These are phyloP conservation scores for Escovopsis weberi DNA, from an alignment of 2,329 filamentous ascomycete species.

Conservation along the genomic window DNA sequence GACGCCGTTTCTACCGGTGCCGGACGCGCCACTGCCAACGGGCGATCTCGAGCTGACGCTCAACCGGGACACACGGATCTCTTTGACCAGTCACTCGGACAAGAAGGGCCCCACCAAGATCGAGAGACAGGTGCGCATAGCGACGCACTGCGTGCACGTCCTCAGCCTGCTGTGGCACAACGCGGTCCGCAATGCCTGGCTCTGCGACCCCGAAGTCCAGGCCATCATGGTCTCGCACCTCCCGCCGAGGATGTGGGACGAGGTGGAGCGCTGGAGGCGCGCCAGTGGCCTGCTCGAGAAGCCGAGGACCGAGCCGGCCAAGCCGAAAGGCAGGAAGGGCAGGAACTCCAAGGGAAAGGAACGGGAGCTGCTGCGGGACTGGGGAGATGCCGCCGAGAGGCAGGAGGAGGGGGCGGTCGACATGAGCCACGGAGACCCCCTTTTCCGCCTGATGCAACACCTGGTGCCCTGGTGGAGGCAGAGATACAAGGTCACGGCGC, in stretches of 20 bases:
- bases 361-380: conserved; percentile 34
- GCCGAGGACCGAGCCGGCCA: conserved; percentile 10
- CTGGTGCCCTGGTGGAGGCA: conserved; percentile 83
- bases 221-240: conserved; percentile 62
- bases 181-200: conserved; percentile 67
- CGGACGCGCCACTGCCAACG: conserved; percentile 33
- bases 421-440: conserved; percentile 68
- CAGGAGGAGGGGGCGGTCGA: conserved; percentile 59
- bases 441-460: conserved; percentile 60
- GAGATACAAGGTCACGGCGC: conserved; percentile 60
- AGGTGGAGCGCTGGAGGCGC: conserved; percentile 58
- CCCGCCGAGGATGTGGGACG: conserved; percentile 50
- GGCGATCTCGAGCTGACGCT: conserved; percentile 65
- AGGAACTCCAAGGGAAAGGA: neutral
- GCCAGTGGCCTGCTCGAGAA: conserved; percentile 47
- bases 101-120: conserved; percentile 82
- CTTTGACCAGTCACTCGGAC: conserved; percentile 42
- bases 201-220: conserved; percentile 63
- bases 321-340: conserved; percentile 20
- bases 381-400: conserved; percentile 53
- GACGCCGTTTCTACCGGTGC: conserved; percentile 41
- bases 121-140: conserved; percentile 61
- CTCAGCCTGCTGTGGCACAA: conserved; percentile 84
- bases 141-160: conserved; percentile 81
- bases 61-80: conserved; percentile 41